These are phyloP conservation scores for Exserohilum rostratum DNA, from an alignment of 2,329 filamentous ascomycete genomes.

Conservation along the genomic window DNA sequence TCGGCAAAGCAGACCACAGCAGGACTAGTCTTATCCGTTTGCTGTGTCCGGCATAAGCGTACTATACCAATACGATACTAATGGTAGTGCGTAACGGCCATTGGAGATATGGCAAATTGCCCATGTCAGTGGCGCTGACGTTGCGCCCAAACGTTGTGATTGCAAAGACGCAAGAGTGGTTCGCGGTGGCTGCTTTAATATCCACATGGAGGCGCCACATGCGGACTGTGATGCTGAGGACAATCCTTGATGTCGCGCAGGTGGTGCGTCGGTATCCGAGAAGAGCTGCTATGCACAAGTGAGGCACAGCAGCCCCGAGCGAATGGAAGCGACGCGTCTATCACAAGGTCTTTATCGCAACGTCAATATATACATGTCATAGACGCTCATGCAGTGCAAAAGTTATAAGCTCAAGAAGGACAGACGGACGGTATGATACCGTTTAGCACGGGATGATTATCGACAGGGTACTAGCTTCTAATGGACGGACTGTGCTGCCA, in stretches of 20 bases:
- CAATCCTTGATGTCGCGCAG: not conserved
- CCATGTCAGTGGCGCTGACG: not conserved
- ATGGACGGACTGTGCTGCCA: slow-evolving; percentile 3
- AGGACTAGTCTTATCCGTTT: slow-evolving; percentile 3
- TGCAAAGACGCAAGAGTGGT: slow-evolving; percentile 6
- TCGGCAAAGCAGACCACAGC: slow-evolving; percentile 7
- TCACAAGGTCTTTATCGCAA: not conserved
- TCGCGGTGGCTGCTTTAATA: slow-evolving; percentile 2
- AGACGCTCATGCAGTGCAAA: not conserved
- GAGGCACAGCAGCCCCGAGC: slow-evolving; percentile 4
- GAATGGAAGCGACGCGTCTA: slow-evolving; percentile 2
- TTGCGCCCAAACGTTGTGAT: not conserved
- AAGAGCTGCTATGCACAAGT: not conserved
- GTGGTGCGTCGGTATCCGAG: not conserved
- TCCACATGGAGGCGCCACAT: not conserved
- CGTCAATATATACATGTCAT: not conserved
- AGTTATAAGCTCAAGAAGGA: not conserved
- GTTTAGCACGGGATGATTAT: slow-evolving; percentile 5
- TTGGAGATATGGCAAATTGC: not conserved
- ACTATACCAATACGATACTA: not conserved
- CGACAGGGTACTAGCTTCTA: slow-evolving; percentile 5
- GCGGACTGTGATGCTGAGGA: not conserved
- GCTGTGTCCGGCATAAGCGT: not conserved
- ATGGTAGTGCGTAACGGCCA: not conserved
- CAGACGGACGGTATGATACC: not conserved